phyloP scores from a whole-genome alignment of 768 basidiomycete genomes.

The Austroboletus festivus region DNA sequence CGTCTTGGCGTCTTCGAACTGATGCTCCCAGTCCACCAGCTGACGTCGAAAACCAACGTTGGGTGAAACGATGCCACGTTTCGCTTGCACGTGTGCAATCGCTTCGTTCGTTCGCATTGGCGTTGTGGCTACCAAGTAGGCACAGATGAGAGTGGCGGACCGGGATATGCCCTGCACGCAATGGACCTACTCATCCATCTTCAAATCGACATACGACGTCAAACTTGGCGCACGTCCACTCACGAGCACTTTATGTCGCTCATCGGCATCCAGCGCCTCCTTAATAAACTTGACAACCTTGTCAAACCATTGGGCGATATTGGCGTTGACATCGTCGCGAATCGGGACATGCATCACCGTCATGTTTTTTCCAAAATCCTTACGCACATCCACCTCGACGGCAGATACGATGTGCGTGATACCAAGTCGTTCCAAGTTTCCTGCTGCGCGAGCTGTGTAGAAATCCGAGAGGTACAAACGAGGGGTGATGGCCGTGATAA shows the following conservation, averaged over 20 bases:
- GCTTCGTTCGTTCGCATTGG: slow-evolving; percentile 53
- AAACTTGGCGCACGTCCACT: slow-evolving; percentile 17
- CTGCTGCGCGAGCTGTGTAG: slow-evolving; percentile 48
- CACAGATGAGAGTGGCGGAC: slow-evolving; percentile 72
- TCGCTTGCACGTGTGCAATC: slow-evolving; percentile 50
- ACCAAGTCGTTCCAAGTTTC: slow-evolving; percentile 50
- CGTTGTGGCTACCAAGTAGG: slow-evolving; percentile 56
- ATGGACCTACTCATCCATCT: slow-evolving; percentile 57
- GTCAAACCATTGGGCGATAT: slow-evolving; percentile 47
- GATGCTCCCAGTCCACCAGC: slow-evolving; percentile 38
- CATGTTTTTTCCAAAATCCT: slow-evolving; percentile 32
- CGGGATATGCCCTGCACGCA: slow-evolving; percentile 75
- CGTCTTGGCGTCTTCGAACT: slow-evolving; percentile 27
- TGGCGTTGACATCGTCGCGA: slow-evolving; percentile 36
- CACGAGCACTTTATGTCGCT: slow-evolving; percentile 48
- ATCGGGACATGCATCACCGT: slow-evolving; percentile 51
- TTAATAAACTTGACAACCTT: slow-evolving; percentile 52
- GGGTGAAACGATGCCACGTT: slow-evolving; percentile 60
- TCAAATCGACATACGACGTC: background rate
- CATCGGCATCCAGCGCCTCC: slow-evolving; percentile 43
- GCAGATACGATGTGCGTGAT: slow-evolving; percentile 75
- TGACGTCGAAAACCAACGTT: slow-evolving; percentile 68
- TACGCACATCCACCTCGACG: slow-evolving; percentile 42
- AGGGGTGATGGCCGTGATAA: slow-evolving; percentile 36
- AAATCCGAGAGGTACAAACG: slow-evolving; percentile 65